A percentile compares a stretch with the other conserved stretches of the same genome.
These are phyloP conservation scores for Quercus aquifolioides DNA, from an alignment of 306 rosid genomes.

Conservation along the genomic window DNA sequence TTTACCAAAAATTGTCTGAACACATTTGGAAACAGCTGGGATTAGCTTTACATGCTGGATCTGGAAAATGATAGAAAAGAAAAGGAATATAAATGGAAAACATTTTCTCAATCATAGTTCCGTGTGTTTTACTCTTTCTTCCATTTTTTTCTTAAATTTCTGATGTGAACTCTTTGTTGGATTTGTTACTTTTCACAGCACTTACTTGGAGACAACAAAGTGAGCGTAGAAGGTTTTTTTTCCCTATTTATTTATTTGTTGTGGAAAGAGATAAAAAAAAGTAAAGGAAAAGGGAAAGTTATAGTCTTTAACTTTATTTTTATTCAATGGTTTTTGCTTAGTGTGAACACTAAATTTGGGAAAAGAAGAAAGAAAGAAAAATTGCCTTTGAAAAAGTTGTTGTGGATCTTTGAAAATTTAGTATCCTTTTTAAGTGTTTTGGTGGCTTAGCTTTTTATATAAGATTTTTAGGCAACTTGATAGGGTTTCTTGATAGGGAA, in stretches of 20 bases:
- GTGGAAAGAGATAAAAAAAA: conserved; percentile 8
- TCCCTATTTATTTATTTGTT: conserved; percentile 1
- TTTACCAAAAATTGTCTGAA: conserved; percentile 14
- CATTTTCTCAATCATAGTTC: conserved; percentile 33
- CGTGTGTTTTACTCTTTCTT: conserved; percentile 62
- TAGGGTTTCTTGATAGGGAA: conserved; percentile 14
- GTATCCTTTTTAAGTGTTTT: conserved; percentile 11
- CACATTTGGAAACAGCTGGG: conserved; percentile 44
- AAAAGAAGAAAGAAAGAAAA: conserved; percentile 8
- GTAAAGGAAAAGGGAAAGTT: conserved; percentile 18
- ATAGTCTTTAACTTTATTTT: conserved; percentile 31
- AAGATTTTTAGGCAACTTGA: conserved; percentile 1
- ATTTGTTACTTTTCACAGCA: conserved; percentile 48
- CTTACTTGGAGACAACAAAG: conserved; percentile 35
- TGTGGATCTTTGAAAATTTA: conserved; percentile 15
- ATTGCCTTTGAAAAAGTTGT: not conserved
- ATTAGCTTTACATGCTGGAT: conserved; percentile 58
- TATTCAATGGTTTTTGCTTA: conserved; percentile 27
- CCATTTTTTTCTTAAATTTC: conserved; percentile 12
- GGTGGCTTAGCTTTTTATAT: conserved; percentile 22
- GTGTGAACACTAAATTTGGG: conserved; percentile 22
- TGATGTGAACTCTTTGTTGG: conserved; percentile 33
- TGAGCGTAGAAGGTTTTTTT: conserved; percentile 13
- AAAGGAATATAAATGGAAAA: conserved; percentile 31
- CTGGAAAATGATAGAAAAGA: conserved; percentile 37